phyloP scores from a whole-genome alignment of 2,329 filamentous ascomycete genomes.

The Fusarium armeniacum region DNA sequence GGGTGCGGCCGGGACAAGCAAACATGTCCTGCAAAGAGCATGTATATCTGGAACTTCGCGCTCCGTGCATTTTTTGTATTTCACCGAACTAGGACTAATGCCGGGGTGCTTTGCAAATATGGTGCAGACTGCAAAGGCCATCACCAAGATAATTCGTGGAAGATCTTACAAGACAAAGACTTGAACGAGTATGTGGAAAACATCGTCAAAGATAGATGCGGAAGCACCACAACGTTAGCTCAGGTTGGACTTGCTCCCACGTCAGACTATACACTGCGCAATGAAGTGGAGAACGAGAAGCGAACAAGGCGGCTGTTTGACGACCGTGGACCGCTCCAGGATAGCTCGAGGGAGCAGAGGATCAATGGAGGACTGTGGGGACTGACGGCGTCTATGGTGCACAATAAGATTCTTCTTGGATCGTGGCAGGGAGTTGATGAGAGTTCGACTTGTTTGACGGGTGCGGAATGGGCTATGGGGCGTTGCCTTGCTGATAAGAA shows the following conservation, averaged over 20 bases:
- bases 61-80: constrained; percentile 4
- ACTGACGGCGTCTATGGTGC: constrained; percentile 1
- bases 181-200: not conserved
- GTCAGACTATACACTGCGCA: not conserved
- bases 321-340: not conserved
- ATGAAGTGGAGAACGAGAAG: not conserved
- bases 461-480: not conserved
- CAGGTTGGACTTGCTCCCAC: not conserved
- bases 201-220: not conserved
- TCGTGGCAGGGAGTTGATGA: not conserved
- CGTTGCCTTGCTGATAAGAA: not conserved
- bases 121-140: not conserved
- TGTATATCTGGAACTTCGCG: not conserved
- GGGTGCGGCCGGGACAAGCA: not conserved
- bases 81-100: not conserved
- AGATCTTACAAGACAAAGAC: not conserved
- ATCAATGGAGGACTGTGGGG: constrained; percentile 4
- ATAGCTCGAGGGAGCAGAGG: not conserved
- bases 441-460: not conserved
- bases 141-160: not conserved
- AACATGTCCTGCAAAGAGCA: not conserved
- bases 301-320: not conserved
- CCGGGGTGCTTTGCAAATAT: not conserved
- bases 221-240: not conserved
- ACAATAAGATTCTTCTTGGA: not conserved